These are phyloP conservation scores for Warburgia ugandensis DNA, from an alignment of 164 flowering plant genomes.

Conservation along the genomic window DNA sequence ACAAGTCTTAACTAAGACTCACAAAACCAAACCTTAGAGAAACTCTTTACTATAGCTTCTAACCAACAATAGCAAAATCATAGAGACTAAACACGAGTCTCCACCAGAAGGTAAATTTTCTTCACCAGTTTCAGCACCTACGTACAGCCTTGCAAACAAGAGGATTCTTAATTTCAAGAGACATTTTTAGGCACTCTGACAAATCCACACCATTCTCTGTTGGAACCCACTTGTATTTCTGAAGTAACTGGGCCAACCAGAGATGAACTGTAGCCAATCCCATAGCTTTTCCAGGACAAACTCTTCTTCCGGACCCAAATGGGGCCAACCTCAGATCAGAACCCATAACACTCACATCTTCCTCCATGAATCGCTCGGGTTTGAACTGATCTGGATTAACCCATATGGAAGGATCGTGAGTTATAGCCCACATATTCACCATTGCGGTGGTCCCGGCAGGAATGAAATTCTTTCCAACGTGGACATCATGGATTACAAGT, in stretches of 20 bases:
- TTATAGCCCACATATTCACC: conserved; percentile 52
- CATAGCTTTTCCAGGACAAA: conserved; percentile 36
- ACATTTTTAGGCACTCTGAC: conserved; percentile 25
- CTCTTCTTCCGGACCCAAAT: conserved; percentile 36
- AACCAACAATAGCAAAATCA: too few species aligned
- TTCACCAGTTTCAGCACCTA: conserved; percentile 6
- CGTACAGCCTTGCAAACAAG: conserved; percentile 24
- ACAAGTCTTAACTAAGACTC: too few species aligned
- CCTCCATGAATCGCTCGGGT: conserved; percentile 21
- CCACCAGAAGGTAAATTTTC: not conserved
- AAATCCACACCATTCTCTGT: conserved; percentile 25
- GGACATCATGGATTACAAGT: conserved; percentile 27
- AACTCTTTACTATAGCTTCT: too few species aligned
- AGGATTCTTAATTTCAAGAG: conserved; percentile 31
- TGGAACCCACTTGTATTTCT: conserved; percentile 25
- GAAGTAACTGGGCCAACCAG: conserved; percentile 36
- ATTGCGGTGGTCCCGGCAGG: conserved; percentile 43
- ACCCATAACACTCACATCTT: conserved; percentile 24
- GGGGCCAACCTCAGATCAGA: conserved; percentile 39
- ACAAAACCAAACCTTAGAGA: too few species aligned
- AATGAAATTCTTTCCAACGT: conserved; percentile 20
- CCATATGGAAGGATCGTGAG: conserved; percentile 26
- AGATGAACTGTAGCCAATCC: conserved; percentile 28
- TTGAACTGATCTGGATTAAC: conserved; percentile 18
- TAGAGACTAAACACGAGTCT: not conserved